Base-by-base conservation (phyloP, 169 alveolate species). In the Babesia microti region DNA sequence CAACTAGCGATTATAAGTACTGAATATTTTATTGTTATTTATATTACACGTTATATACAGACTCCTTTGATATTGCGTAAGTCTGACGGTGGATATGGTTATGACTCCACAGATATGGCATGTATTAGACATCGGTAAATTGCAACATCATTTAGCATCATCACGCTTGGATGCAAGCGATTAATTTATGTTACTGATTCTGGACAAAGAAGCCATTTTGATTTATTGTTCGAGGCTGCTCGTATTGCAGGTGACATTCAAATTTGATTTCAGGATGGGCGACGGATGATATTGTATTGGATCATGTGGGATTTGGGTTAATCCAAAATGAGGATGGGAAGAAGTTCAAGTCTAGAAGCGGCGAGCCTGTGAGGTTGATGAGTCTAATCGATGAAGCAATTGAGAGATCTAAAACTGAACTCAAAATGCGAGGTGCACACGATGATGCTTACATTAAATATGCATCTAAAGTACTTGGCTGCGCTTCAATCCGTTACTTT, bases 1-100 rank as follows among this genome's bases (percentile, higher is more conserved):
- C n/a, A n/a, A n/a, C n/a, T n/a, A n/a, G n/a, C n/a, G n/a, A n/a
- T 34, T 6, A 34, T 7, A 4, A 21, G 5, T 5, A 3, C 17
- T 2, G 41, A 2, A 17, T 17, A 34, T 34, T 5, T 14, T 34
- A 14, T 4, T 3, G 12, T 34, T 2, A 5, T 34, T 34, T 4
- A 34, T 34, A 2, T 34, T 34, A 29, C 17, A n/a, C n/a, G 5
- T 3, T 34, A 3, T 5, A 2, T 21, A 14, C 41, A 54, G 35
- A 50, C 67, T 9, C 99, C 99, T n/a, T 59, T 95, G 50, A 91
- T 95, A 82, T 86, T 87, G 21, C 90, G 87, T 51, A 95, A 95
- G 68, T 78, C 91, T n/a, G 98, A 95, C 54, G 99, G 99, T 3
- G 98, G 99, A 22, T 94, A 79, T 60, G 97, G 97, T 26, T 96